phyloP scores from a whole-genome alignment of 805 yeast species.

The Candida pseudofarinosa region DNA sequence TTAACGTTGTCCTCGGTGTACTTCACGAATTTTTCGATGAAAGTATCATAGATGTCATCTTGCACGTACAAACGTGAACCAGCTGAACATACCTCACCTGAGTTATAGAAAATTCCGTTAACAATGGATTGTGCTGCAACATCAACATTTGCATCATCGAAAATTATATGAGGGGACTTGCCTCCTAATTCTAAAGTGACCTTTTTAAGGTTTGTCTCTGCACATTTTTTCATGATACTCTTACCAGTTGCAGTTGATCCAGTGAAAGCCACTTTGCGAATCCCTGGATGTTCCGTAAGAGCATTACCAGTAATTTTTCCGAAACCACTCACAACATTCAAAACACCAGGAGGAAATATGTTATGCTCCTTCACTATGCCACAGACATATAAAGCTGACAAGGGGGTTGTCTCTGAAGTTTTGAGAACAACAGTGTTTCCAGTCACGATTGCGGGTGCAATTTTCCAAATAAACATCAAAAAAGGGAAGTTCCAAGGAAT shows the following conservation, averaged over 20 bases:
- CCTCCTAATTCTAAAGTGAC: constrained; percentile 52
- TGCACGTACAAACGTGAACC: constrained; percentile 45
- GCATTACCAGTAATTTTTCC: constrained; percentile 46
- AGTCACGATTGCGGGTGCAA: constrained; percentile 44
- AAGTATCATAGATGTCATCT: constrained; percentile 39
- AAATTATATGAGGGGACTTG: constrained; percentile 45
- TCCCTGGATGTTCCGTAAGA: constrained; percentile 40
- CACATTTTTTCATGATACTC: constrained; percentile 33
- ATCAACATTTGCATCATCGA: constrained; percentile 45
- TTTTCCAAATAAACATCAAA: constrained; percentile 49
- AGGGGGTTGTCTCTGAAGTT: constrained; percentile 48
- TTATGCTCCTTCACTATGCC: constrained; percentile 42
- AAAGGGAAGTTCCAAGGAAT: constrained; percentile 53
- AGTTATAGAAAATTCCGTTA: constrained; percentile 42
- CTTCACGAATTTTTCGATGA: constrained; percentile 33
- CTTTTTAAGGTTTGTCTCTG: constrained; percentile 44
- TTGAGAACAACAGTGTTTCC: constrained; percentile 47
- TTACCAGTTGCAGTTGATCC: constrained; percentile 52
- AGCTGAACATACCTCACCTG: constrained; percentile 47
- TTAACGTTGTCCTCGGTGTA: constrained; percentile 27
- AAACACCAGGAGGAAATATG: constrained; percentile 44
- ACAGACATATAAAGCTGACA: constrained; percentile 41
- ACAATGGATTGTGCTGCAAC: constrained; percentile 50
- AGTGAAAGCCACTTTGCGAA: constrained; percentile 52
- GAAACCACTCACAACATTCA: constrained; percentile 42